Conservation (phyloP, 306 rosid species). For the Potentilla sterilis region DNA sequence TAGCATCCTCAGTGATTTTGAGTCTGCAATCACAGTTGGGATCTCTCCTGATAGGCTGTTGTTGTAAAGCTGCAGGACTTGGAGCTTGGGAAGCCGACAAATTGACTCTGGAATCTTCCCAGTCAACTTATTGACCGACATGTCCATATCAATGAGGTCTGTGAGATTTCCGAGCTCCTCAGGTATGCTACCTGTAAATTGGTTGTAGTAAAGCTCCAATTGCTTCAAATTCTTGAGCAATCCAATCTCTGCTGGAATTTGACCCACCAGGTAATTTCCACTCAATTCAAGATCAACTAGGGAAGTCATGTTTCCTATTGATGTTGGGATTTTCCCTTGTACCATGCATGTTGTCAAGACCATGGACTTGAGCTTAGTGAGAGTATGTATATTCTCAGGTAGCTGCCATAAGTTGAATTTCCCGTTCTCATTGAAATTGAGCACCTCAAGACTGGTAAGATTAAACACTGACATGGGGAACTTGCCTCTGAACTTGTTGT, state of each 20-base stretch:
- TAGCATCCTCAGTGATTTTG: conserved; percentile 52
- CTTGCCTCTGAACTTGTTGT: conserved; percentile 58
- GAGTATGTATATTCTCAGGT: conserved; percentile 44
- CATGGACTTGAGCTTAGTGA: conserved; percentile 53
- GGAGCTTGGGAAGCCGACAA: conserved; percentile 70
- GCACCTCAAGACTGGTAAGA: conserved; percentile 59
- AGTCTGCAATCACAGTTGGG: conserved; percentile 62
- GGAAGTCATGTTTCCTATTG: conserved; percentile 73
- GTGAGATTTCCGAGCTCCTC: conserved; percentile 76
- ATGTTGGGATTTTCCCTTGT: conserved; percentile 62
- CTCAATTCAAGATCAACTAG: conserved; percentile 78
- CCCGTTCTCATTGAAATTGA: conserved; percentile 73
- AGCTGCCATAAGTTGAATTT: conserved; percentile 59
- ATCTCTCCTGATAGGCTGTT: conserved; percentile 75
- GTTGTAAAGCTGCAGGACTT: conserved; percentile 84
- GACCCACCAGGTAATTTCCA: conserved; percentile 67
- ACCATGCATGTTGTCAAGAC: conserved; percentile 67
- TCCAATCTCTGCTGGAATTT: conserved; percentile 69
- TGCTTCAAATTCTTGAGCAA: conserved; percentile 49
- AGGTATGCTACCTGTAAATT: conserved; percentile 61
- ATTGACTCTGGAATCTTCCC: conserved; percentile 71
- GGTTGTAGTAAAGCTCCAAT: conserved; percentile 88
- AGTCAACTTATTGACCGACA: conserved; percentile 73
- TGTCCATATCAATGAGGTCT: conserved; percentile 68
- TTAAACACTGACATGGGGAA: conserved; percentile 78